Evolutionary conservation across 345 rosid genomes (phyloP).

Genomic region (Sonneratia alba): DNA sequence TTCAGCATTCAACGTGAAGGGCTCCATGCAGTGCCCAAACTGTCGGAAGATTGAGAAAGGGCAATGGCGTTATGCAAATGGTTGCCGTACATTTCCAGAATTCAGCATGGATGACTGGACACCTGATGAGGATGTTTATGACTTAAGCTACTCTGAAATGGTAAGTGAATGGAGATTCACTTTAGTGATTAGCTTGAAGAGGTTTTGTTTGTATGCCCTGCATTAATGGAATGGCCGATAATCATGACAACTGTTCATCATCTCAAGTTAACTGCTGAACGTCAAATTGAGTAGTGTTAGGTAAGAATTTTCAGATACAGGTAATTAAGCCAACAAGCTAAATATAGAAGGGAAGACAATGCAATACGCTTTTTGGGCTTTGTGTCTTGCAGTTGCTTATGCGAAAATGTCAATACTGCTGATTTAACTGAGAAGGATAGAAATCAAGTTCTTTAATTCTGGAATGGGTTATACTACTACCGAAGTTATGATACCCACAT

Average conservation of each 20-base stretch:
- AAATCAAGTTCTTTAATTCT: background rate
- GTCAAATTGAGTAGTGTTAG: background rate
- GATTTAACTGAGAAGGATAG: background rate
- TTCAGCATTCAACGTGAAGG: slow-evolving; percentile 93
- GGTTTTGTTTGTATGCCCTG: background rate
- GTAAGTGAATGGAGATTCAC: slow-evolving; percentile 23
- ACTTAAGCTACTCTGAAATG: slow-evolving; percentile 75
- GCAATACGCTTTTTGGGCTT: background rate
- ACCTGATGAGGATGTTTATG: slow-evolving; percentile 82
- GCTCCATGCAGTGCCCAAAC: slow-evolving; percentile 98
- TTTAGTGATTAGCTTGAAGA: background rate
- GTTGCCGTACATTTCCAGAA: slow-evolving; percentile 65
- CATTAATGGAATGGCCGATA: background rate
- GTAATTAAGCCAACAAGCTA: background rate
- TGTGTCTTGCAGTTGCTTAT: background rate
- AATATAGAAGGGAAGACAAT: background rate
- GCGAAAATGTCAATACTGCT: background rate
- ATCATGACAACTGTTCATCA: background rate
- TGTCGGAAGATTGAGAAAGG: slow-evolving; percentile 97
- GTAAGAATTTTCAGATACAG: background rate
- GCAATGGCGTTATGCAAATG: slow-evolving; percentile 91
- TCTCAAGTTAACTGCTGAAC: background rate
- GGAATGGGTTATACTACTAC: background rate
- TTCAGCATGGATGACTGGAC: slow-evolving; percentile 83
- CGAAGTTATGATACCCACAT: background rate